A percentile compares a stretch with the other conserved stretches of the same genome.
phyloP scores from a whole-genome alignment of 2,329 filamentous ascomycete genomes.

The Gnomoniopsis smithogilvyi region DNA sequence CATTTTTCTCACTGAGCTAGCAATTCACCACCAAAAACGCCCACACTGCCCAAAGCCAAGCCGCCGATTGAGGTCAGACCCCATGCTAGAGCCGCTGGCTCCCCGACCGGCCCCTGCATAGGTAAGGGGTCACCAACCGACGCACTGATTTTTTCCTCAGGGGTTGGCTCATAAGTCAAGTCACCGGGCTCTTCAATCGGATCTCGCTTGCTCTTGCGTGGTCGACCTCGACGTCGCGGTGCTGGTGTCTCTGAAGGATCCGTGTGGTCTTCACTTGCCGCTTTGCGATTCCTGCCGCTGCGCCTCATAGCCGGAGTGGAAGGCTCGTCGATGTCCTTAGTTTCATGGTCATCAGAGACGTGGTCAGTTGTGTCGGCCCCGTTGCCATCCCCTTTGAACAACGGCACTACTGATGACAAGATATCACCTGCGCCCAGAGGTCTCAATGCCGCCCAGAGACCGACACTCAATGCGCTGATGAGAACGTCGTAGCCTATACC shows the following conservation, averaged over 20 bases:
- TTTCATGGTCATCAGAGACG: slow-evolving; percentile 11
- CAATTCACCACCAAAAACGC: slow-evolving; percentile 46
- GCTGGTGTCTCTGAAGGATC: slow-evolving; percentile 4
- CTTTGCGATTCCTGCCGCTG: slow-evolving; percentile 12
- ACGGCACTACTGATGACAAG: slow-evolving; percentile 35
- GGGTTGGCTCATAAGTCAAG: slow-evolving; percentile 35
- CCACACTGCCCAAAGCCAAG: slow-evolving; percentile 40
- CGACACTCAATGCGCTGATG: slow-evolving; percentile 49
- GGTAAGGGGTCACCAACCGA: slow-evolving; percentile 40
- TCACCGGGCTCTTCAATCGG: slow-evolving; percentile 26
- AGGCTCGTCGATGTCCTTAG: slow-evolving; percentile 16
- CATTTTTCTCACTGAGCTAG: slow-evolving; percentile 30
- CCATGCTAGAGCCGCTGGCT: slow-evolving; percentile 44
- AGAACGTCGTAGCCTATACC: slow-evolving; percentile 58
- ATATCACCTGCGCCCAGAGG: slow-evolving; percentile 49
- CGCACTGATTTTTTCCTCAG: slow-evolving; percentile 28
- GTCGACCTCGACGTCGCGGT: slow-evolving; percentile 24
- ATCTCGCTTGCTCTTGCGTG: slow-evolving; percentile 25
- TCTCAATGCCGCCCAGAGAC: slow-evolving; percentile 55
- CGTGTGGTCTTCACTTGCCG: slow-evolving; percentile 8
- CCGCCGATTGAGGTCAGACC: slow-evolving; percentile 41
- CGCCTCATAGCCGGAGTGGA: background rate
- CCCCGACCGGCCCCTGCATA: slow-evolving; percentile 40
- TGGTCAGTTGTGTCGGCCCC: background rate
- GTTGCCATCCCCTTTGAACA: slow-evolving; percentile 19